Base-by-base conservation (phyloP, 495 filamentous ascomycete species). In the Tuber microsphaerosporum region DNA sequence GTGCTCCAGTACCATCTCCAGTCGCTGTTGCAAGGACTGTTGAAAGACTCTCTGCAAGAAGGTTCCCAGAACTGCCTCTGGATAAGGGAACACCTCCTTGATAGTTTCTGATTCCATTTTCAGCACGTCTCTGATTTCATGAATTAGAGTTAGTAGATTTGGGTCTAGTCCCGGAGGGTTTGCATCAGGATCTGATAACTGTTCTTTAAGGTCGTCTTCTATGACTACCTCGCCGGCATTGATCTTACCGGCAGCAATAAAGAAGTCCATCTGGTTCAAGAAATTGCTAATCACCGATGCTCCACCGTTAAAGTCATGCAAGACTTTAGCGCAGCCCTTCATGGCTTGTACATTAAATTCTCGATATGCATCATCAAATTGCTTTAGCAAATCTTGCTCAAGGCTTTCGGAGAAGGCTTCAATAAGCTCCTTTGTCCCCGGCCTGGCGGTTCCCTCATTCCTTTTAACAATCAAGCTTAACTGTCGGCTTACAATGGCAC, bases 251-350 rank as follows among this genome's bases (percentile, higher is more conserved):
- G 92, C 93, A 26, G 97, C 91, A 79, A 99, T 97, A 85, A 99
- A 99, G 85, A 98, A 98, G 81, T 97, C 91, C 85, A 98, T 96
- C 84, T 99, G 96, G 84, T 99, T 99, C 79, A 99, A 94, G 82
- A 97, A 99, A 70, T 94, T 87, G 43, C 91, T 94, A 81, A 97
- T 94, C 69, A 97, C 95, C 84, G 93, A 97, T 70, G 92, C 89
- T 45, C 96, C 96, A 44, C 93, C 92, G 84, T 93, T 97, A 87
- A 99, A 98, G 86, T 97, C 95, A 81, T 94, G 88, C 76, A 99
- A 87, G 48, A 97, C 95, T 75, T 91, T 93, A 34, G 96, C 94
- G 82, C 96, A 98, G 71, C 81, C 81, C 84, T 90, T 89, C 96
- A 99, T 99, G 74, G 94, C 92, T 77, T 97, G 94, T 78, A 95